Percentiles rank a stretch among this genome's conserved stretches.
phyloP scores from a whole-genome alignment of 75 land plant species.

The Azolla pinnata region DNA sequence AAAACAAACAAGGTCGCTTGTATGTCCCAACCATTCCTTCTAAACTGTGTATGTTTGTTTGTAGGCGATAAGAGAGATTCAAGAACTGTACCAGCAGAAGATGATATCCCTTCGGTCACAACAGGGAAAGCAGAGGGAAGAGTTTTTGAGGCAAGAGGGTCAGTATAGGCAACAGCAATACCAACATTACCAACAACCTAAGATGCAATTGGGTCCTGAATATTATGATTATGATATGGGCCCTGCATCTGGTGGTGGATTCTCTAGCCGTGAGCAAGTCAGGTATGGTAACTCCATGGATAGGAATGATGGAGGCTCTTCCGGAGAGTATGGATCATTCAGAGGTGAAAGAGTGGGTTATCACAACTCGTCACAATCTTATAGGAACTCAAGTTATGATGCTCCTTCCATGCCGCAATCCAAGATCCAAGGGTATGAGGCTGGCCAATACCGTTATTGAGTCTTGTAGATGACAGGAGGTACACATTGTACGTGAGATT shows the following conservation, averaged over 20 bases:
- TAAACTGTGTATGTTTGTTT: too few relatives aligned
- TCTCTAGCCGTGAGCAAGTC: background rate
- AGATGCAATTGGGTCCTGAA: background rate
- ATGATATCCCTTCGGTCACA: slow-evolving; percentile 46
- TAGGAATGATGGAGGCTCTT: slow-evolving; percentile 2
- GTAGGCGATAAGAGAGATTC: slow-evolving; percentile 65
- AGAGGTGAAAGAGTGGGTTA: slow-evolving; percentile 10
- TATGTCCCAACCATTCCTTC: too few relatives aligned
- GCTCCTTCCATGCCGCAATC: background rate
- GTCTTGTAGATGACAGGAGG: too few relatives aligned
- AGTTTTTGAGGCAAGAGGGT: slow-evolving; percentile 57
- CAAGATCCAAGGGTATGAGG: background rate
- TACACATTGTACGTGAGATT: too few relatives aligned
- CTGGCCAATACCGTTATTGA: slow-evolving; percentile 2
- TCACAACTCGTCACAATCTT: slow-evolving; percentile 3
- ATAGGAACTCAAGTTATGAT: slow-evolving; percentile 1
- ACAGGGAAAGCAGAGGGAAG: slow-evolving; percentile 60
- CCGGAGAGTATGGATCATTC: slow-evolving; percentile 1
- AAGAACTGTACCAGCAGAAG: slow-evolving; percentile 67
- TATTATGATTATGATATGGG: slow-evolving; percentile 6
- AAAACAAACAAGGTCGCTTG: too few relatives aligned
- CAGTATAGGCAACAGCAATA: slow-evolving; percentile 55
- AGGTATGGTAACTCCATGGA: background rate
- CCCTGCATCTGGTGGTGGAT: slow-evolving; percentile 1
- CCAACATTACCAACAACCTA: slow-evolving; percentile 28